Conservation (phyloP, 2,329 filamentous ascomycete species). For the Calonectria henricotiae region DNA sequence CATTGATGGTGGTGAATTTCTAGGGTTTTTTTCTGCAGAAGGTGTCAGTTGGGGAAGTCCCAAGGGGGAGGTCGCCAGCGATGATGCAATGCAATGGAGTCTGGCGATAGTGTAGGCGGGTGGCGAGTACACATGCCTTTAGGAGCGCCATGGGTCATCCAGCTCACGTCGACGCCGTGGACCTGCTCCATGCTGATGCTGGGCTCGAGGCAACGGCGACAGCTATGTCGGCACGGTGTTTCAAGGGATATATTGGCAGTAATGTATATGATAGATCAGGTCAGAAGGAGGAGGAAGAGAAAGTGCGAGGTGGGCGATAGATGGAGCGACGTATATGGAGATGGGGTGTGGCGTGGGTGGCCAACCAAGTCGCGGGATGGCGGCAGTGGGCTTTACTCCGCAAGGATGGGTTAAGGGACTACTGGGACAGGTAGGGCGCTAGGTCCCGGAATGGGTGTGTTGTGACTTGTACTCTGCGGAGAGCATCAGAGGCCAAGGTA, state of each 20-base stretch:
- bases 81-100: slow-evolving; percentile 38
- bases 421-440: slow-evolving; percentile 29
- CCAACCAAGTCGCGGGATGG: slow-evolving; percentile 32
- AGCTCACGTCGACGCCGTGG: slow-evolving; percentile 89
- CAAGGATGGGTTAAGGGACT: slow-evolving; percentile 27
- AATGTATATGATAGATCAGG: slow-evolving; percentile 16
- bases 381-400: slow-evolving; percentile 27
- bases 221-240: slow-evolving; percentile 32
- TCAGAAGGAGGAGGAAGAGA: slow-evolving; percentile 16
- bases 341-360: slow-evolving; percentile 23
- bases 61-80: slow-evolving; percentile 2
- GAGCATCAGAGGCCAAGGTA: slow-evolving; percentile 23
- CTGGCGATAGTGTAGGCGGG: slow-evolving; percentile 39
- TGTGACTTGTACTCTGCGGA: slow-evolving; percentile 29
- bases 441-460: slow-evolving; percentile 33
- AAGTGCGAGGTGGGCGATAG: slow-evolving; percentile 24
- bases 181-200: slow-evolving; percentile 80
- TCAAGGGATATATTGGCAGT: slow-evolving; percentile 11
- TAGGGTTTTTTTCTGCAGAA: slow-evolving; percentile 54
- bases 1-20: slow-evolving; percentile 53
- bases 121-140: slow-evolving; percentile 76
- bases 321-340: slow-evolving; percentile 24
- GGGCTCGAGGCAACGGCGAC: slow-evolving; percentile 31
- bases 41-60: slow-evolving; percentile 35
- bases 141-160: slow-evolving; percentile 86